Conservation (phyloP, 805 yeast species). For the Pichia cephalocereana region DNA sequence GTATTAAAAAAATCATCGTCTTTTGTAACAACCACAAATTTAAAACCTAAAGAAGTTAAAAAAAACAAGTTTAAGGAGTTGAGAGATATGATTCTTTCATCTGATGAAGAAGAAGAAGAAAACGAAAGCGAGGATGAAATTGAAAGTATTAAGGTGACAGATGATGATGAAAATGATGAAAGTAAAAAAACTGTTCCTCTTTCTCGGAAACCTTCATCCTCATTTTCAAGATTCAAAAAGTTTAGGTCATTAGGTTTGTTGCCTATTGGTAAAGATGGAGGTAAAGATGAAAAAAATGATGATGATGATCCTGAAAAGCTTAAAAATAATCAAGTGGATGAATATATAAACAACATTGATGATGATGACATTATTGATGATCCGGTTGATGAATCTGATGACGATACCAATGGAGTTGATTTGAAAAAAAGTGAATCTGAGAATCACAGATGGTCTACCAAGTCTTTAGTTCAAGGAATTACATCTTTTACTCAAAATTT, state of each 20-base stretch:
- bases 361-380: not conserved
- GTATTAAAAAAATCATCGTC: constrained; percentile 18
- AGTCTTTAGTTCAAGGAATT: constrained; percentile 23
- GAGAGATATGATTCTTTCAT: constrained; percentile 5
- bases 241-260: not conserved
- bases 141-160: not conserved
- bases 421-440: not conserved
- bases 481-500: constrained; percentile 20
- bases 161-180: not conserved
- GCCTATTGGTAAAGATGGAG: not conserved
- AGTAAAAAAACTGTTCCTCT: not conserved
- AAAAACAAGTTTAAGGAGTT: not conserved
- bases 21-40: constrained; percentile 17
- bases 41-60: constrained; percentile 2
- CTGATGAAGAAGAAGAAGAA: constrained; percentile 8
- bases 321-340: not conserved
- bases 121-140: not conserved
- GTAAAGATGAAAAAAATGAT: not conserved
- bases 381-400: not conserved
- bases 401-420: not conserved
- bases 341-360: not conserved
- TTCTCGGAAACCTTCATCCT: not conserved
- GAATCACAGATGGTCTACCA: constrained; percentile 16
- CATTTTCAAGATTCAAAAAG: not conserved
- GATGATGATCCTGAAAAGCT: not conserved